Evolutionary conservation across 345 rosid species (phyloP).

Genomic region (Durio zibethinus): DNA sequence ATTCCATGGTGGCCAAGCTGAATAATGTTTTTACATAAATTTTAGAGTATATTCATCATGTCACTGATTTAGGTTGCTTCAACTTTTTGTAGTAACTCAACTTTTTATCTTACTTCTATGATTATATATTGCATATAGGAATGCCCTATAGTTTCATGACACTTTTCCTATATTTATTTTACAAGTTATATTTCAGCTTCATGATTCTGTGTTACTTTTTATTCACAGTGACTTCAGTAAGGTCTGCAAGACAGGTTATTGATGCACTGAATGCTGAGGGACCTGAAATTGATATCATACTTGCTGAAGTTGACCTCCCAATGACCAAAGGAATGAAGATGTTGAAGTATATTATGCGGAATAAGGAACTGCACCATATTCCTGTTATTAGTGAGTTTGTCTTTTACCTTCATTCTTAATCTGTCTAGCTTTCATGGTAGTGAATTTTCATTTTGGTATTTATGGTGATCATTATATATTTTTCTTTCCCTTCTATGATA

Average conservation of each 20-base stretch:
- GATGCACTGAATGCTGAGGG: constrained; percentile 97
- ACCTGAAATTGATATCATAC: constrained; percentile 87
- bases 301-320: constrained; percentile 95
- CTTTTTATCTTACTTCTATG: background rate
- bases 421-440: background rate
- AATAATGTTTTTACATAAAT: background rate
- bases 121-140: background rate
- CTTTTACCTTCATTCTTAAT: constrained; percentile 5
- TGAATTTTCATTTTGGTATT: background rate
- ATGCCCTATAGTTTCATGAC: background rate
- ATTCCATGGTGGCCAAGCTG: background rate
- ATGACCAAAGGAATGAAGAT: constrained; percentile 93
- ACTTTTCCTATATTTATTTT: constrained; percentile 5
- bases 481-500: constrained; percentile 20
- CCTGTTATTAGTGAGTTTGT: constrained; percentile 90
- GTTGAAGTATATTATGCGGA: constrained; percentile 82
- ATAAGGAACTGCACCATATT: constrained; percentile 78
- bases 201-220: constrained; percentile 13
- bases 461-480: constrained; percentile 1
- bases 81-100: background rate
- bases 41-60: background rate
- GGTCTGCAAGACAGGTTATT: constrained; percentile 91
- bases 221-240: constrained; percentile 77
- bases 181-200: background rate
- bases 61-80: background rate